These are phyloP conservation scores for Cladosporium sp. DNA, from an alignment of 2,329 filamentous ascomycete species.

Conservation along the genomic window DNA sequence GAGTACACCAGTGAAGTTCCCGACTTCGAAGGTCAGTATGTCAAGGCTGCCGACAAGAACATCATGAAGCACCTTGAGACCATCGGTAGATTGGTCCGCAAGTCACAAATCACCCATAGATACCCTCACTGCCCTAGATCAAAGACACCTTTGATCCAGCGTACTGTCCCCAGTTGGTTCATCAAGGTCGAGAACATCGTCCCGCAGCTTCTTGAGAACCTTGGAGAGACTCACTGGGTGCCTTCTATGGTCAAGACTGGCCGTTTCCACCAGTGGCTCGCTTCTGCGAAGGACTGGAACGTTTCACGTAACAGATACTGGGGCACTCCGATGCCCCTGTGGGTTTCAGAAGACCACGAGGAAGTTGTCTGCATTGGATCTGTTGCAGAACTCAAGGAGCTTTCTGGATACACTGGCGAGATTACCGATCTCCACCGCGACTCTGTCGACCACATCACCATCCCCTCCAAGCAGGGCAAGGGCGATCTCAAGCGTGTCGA, in stretches of 20 bases:
- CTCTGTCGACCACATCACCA: slow-evolving; percentile 91
- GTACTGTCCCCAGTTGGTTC: slow-evolving; percentile 92
- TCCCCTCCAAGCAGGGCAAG: slow-evolving; percentile 85
- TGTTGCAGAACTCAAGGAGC: slow-evolving; percentile 75
- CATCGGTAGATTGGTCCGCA: slow-evolving; percentile 73
- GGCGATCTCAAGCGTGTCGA: slow-evolving; percentile 77
- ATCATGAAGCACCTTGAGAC: slow-evolving; percentile 88
- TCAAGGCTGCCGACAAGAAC: slow-evolving; percentile 88
- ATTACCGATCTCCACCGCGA: slow-evolving; percentile 86
- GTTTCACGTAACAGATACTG: slow-evolving; percentile 92
- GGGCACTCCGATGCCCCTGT: slow-evolving; percentile 89
- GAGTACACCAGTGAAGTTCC: slow-evolving; percentile 73
- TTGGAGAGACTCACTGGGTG: slow-evolving; percentile 88
- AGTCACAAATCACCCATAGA: slow-evolving; percentile 85
- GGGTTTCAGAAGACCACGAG: slow-evolving; percentile 86
- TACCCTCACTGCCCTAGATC: slow-evolving; percentile 93
- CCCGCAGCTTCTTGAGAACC: slow-evolving; percentile 85
- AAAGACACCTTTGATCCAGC: slow-evolving; percentile 92
- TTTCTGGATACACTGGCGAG: slow-evolving; percentile 83
- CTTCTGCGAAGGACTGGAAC: slow-evolving; percentile 91
- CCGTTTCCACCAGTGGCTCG: slow-evolving; percentile 88
- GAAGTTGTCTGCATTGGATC: slow-evolving; percentile 87
- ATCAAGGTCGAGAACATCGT: slow-evolving; percentile 82
- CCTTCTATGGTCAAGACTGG: slow-evolving; percentile 87
- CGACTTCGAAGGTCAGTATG: slow-evolving; percentile 83